phyloP scores from a whole-genome alignment of 2,329 filamentous ascomycete species.

The Malbranchea cinnamomea region DNA sequence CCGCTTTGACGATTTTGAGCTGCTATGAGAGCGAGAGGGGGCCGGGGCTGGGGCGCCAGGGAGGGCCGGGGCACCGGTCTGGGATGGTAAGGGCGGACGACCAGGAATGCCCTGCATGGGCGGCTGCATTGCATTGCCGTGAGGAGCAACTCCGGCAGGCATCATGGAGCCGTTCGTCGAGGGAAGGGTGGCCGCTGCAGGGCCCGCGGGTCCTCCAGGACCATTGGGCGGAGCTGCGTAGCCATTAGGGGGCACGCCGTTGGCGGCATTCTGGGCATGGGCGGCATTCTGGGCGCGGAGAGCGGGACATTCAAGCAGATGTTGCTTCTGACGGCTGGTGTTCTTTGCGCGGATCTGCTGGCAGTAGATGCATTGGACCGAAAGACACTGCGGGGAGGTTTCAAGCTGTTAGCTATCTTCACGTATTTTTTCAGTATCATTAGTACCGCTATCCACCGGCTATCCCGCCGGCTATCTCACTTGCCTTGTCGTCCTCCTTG shows the following conservation, averaged over 20 bases:
- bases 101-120: constrained; percentile 26
- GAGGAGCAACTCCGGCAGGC: constrained; percentile 29
- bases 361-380: constrained; percentile 39
- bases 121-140: constrained; percentile 29
- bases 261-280: constrained; percentile 24
- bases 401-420: no score
- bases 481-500: constrained; percentile 39
- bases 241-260: constrained; percentile 27
- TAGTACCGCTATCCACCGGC: no score
- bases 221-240: constrained; percentile 15
- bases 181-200: constrained; percentile 21
- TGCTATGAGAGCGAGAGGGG: constrained; percentile 20
- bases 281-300: constrained; percentile 31
- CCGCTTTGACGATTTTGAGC: constrained; percentile 20
- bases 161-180: constrained; percentile 29
- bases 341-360: constrained; percentile 39
- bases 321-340: constrained; percentile 37
- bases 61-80: constrained; percentile 19
- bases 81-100: constrained; percentile 25
- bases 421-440: no score
- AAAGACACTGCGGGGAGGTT: constrained; percentile 30
- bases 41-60: constrained; percentile 17
- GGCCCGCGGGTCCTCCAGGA: constrained; percentile 18
- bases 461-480: constrained; percentile 18
- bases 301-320: constrained; percentile 35